Conservation (phyloP, 768 basidiomycete genomes). For the Termitomyces sp. region DNA sequence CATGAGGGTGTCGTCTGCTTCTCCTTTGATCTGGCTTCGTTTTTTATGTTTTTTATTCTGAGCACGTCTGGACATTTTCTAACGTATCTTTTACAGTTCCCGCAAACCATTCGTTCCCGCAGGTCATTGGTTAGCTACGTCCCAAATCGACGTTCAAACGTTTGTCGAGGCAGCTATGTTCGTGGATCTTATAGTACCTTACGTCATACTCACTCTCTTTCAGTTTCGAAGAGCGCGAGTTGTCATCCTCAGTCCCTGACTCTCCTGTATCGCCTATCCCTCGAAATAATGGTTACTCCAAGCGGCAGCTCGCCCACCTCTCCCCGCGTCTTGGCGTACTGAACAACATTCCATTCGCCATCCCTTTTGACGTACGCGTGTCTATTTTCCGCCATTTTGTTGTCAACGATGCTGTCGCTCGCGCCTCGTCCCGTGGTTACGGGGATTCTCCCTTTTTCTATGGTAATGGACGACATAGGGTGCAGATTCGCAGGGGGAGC, state of each 20-base stretch:
- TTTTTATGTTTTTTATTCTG: background rate
- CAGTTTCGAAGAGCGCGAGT: slow-evolving; percentile 63
- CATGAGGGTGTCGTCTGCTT: background rate
- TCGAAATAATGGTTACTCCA: slow-evolving; percentile 27
- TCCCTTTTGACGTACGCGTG: slow-evolving; percentile 90
- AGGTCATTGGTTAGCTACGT: slow-evolving; percentile 77
- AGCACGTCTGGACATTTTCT: background rate
- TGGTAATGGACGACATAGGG: slow-evolving; percentile 23
- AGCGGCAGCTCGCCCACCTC: slow-evolving; percentile 67
- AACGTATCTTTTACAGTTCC: slow-evolving; percentile 48
- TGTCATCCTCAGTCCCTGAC: slow-evolving; percentile 21
- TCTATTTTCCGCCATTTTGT: slow-evolving; percentile 86
- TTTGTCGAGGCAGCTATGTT: slow-evolving; percentile 89
- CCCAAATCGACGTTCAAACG: slow-evolving; percentile 37
- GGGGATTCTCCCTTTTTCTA: background rate
- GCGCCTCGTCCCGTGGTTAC: background rate
- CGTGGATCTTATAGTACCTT: slow-evolving; percentile 17
- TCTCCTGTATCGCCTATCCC: background rate
- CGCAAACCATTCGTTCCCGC: slow-evolving; percentile 75
- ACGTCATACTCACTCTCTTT: background rate
- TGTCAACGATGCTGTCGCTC: slow-evolving; percentile 44
- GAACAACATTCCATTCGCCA: slow-evolving; percentile 93
- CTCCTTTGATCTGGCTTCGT: background rate
- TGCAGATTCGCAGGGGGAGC: slow-evolving; percentile 62
- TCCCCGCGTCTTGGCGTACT: slow-evolving; percentile 86